Percentiles rank a stretch among this genome's conserved stretches.
Conservation (phyloP, 2,329 filamentous ascomycete genomes). For the Alternaria gansuensis region DNA sequence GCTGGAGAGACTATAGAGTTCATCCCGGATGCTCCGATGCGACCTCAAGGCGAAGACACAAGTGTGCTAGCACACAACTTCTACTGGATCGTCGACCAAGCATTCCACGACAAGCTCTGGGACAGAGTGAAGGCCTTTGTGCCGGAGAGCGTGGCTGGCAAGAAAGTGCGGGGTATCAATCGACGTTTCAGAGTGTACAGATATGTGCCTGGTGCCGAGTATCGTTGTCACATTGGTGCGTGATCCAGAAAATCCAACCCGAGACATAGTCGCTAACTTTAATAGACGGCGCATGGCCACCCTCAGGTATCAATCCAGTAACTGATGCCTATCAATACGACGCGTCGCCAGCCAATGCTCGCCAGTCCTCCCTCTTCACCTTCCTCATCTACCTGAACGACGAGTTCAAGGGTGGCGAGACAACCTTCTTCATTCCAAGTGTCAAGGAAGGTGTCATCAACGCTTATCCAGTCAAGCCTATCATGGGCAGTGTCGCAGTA, state of each 20-base stretch:
- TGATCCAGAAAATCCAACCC: slow-evolving; percentile 23
- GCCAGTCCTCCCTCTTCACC: slow-evolving; percentile 73
- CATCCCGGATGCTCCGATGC: slow-evolving; percentile 72
- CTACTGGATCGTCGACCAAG: slow-evolving; percentile 73
- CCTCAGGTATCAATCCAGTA: slow-evolving; percentile 68
- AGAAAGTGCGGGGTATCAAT: slow-evolving; percentile 69
- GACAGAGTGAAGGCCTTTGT: slow-evolving; percentile 67
- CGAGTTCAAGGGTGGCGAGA: slow-evolving; percentile 76
- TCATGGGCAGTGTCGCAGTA: slow-evolving; percentile 73
- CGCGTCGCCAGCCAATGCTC: slow-evolving; percentile 65
- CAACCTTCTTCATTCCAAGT: slow-evolving; percentile 74
- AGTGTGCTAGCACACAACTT: slow-evolving; percentile 77
- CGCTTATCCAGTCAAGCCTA: slow-evolving; percentile 72
- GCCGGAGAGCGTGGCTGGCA: slow-evolving; percentile 64
- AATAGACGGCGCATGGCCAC: slow-evolving; percentile 73
- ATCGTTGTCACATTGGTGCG: slow-evolving; percentile 69
- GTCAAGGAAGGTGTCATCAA: slow-evolving; percentile 71
- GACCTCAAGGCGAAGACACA: slow-evolving; percentile 68
- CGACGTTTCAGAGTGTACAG: slow-evolving; percentile 75
- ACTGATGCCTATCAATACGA: slow-evolving; percentile 71
- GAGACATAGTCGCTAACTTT: slow-evolving; percentile 6
- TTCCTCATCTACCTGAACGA: slow-evolving; percentile 76
- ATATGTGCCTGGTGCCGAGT: slow-evolving; percentile 77
- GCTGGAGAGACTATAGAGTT: slow-evolving; percentile 72
- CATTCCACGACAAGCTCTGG: slow-evolving; percentile 72